Evolutionary conservation across 2,329 filamentous ascomycete species (phyloP).

Genomic region (Penicillium sp.): DNA sequence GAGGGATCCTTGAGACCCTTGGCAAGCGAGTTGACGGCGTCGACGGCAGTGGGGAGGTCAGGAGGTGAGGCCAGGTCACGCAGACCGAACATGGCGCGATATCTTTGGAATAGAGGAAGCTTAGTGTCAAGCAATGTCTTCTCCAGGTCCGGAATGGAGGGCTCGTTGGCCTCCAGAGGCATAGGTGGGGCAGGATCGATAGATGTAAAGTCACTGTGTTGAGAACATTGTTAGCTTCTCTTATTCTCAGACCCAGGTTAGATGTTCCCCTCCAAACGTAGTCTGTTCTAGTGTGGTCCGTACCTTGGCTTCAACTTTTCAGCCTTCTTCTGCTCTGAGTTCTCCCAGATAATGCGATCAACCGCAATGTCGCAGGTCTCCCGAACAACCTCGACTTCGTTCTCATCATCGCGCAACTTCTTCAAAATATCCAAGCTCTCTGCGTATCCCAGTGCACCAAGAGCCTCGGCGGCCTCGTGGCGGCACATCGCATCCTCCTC

Average conservation of each 20-base stretch:
- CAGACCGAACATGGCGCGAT: constrained; percentile 97
- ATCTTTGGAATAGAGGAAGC: constrained; percentile 83
- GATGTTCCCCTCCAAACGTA: neutral
- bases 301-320: constrained; percentile 85
- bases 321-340: constrained; percentile 66
- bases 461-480: constrained; percentile 93
- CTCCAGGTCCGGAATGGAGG: constrained; percentile 72
- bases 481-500: constrained; percentile 93
- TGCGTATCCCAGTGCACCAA: constrained; percentile 80
- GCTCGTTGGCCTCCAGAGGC: constrained; percentile 63
- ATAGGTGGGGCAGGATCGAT: constrained; percentile 93
- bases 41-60: constrained; percentile 81
- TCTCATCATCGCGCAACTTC: constrained; percentile 70
- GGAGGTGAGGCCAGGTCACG: constrained; percentile 93
- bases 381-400: constrained; percentile 77
- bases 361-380: constrained; percentile 98
- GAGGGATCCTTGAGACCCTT: constrained; percentile 83
- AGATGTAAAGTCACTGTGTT: constrained; percentile 82
- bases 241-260: neutral
- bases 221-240: constrained; percentile 15
- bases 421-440: constrained; percentile 73
- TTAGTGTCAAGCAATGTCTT: constrained; percentile 75
- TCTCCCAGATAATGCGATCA: constrained; percentile 91
- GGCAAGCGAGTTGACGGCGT: constrained; percentile 83
- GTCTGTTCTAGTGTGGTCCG: constrained; percentile 19